A percentile compares a stretch with the other conserved stretches of the same genome.
Evolutionary conservation across 2,329 filamentous ascomycete species (phyloP).

Genomic region (Penicillium sp.): DNA sequence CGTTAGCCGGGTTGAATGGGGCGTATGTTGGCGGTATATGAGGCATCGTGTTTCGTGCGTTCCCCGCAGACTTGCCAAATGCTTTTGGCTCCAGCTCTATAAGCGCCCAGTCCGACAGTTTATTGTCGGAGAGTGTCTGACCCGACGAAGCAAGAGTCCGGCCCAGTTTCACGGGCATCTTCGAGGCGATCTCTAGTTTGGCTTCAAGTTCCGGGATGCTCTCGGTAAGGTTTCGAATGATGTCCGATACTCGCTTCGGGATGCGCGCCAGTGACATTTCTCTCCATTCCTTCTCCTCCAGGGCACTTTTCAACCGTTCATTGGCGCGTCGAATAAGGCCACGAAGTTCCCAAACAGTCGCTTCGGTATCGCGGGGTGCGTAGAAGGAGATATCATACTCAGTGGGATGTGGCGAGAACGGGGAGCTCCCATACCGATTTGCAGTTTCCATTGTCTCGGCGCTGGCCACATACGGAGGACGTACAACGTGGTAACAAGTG

Average conservation of each 20-base stretch:
- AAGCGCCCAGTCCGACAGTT: not conserved
- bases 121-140: not conserved
- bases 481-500: not conserved
- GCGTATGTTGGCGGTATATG: not conserved
- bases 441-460: not conserved
- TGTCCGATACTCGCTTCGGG: not conserved
- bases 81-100: not conserved
- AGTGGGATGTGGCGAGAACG: not conserved
- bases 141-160: not conserved
- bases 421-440: not conserved
- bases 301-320: not conserved
- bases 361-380: not conserved
- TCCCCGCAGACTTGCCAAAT: not conserved
- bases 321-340: not conserved
- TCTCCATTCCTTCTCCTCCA: not conserved
- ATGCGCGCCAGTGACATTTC: not conserved
- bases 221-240: not conserved
- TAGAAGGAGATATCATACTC: not conserved
- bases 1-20: not conserved
- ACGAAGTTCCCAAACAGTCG: not conserved
- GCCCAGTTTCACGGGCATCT: slow-evolving; percentile 3
- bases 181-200: not conserved
- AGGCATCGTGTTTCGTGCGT: not conserved
- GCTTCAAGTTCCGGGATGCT: not conserved
- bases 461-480: not conserved